A percentile compares a stretch with the other conserved stretches of the same genome.
phyloP scores from a whole-genome alignment of 345 rosid species.

The Rhizophora mangle region DNA sequence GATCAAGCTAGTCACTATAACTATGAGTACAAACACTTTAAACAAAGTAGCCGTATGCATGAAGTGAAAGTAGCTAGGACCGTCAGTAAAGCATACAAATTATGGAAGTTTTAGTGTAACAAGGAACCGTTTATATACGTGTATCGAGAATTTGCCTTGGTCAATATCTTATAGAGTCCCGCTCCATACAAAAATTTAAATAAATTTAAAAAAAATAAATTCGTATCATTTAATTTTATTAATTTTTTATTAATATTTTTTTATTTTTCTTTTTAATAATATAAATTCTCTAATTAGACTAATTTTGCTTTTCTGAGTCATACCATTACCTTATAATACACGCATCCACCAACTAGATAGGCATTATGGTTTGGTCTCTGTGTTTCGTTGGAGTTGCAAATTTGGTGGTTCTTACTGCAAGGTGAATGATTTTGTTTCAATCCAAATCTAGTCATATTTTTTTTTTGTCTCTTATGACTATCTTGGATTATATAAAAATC shows the following conservation, averaged over 20 bases:
- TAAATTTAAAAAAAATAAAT: too few relatives aligned
- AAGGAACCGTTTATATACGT: neutral
- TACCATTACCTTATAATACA: conserved; percentile 18
- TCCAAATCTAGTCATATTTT: conserved; percentile 13
- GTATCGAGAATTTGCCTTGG: neutral
- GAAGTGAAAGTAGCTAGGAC: neutral
- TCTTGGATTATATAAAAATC: too few relatives aligned
- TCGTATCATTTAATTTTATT: too few relatives aligned
- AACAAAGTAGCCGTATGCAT: conserved; percentile 20
- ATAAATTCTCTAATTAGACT: too few relatives aligned
- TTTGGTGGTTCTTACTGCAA: neutral
- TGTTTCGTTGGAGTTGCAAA: neutral
- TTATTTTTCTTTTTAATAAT: too few relatives aligned
- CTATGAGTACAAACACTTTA: conserved; percentile 3
- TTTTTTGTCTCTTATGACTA: too few relatives aligned
- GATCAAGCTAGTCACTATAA: conserved; percentile 9
- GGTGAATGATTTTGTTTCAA: neutral
- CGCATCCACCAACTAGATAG: neutral
- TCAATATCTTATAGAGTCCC: too few relatives aligned
- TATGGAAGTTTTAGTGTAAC: neutral
- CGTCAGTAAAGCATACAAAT: neutral
- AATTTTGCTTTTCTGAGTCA: conserved; percentile 23
- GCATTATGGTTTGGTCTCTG: neutral
- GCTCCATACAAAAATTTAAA: too few relatives aligned
- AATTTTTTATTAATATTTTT: too few relatives aligned